Base-by-base conservation (phyloP, 2,329 filamentous ascomycete species). In the Parastagonospora avenae region DNA sequence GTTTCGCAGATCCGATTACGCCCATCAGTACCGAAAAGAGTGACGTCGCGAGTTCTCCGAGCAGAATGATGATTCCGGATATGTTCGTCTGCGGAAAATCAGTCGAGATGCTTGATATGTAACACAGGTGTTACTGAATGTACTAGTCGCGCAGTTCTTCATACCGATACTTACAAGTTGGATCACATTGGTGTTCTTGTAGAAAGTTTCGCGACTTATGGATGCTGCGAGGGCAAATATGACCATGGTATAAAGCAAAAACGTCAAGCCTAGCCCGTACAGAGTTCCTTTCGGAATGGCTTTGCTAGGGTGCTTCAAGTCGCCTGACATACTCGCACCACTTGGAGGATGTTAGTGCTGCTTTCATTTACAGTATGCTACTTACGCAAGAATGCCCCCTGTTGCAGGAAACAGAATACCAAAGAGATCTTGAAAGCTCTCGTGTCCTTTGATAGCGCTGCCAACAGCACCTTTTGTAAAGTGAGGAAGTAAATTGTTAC, bases 1-100 rank as follows among this genome's bases (percentile, higher is more conserved):
- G 82, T 68, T 94, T 95, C 27, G 91, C 89, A 5, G 90, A 88
- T 1, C 90, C 91, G 57, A 95, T 90, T 33, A 96, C 82, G 4
- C 91, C 91, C 88, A 96, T 95, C 44, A 96, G 73, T 4, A 90
- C 87, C 0, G 91, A 95, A 75, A 96, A 96, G 63, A 92, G 86
- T 1, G 88, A 88, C 1, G 90, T 90, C 2, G 91, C 88, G 61
- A 92, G 88, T 72, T 96, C 91, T 50, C 91, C 91, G 1, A 91
- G 84, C 2, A 96, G 81, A 24, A 96, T 86, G 4, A 94, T 67
- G 2, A 85, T 78, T 0, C 85, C 82, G 12, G 88, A 94, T n/a
- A 92, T 64, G 64, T 88, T 95, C n/a, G 85, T 89, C 79, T 82
- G 52, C 7, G 38, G 6, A 35, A 9, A 15, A 28, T 50, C 32